A percentile compares a stretch with the other conserved stretches of the same genome.
Evolutionary conservation across 1,139 yeast species (phyloP).

Genomic region (Chernovozyma aurita): DNA sequence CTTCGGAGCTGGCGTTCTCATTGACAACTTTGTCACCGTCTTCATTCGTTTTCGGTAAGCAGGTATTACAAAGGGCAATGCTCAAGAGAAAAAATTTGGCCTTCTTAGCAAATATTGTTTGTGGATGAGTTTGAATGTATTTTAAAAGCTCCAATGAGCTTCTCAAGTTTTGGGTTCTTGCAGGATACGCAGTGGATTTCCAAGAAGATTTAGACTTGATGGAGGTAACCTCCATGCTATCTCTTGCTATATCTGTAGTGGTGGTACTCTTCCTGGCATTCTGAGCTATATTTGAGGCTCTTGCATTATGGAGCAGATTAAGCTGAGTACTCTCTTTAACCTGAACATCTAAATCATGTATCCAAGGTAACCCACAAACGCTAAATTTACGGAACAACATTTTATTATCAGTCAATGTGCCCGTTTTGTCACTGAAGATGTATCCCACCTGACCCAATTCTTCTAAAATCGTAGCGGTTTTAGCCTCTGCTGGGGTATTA

Average conservation of each 20-base stretch:
- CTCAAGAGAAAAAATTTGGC: slow-evolving; percentile 77
- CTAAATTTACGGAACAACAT: slow-evolving; percentile 85
- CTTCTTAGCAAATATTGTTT: slow-evolving; percentile 62
- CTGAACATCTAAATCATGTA: slow-evolving; percentile 65
- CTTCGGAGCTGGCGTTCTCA: slow-evolving; percentile 8
- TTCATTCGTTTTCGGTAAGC: slow-evolving; percentile 59
- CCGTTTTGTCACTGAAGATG: slow-evolving; percentile 94
- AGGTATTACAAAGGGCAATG: slow-evolving; percentile 84
- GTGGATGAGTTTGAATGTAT: slow-evolving; percentile 69
- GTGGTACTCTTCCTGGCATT: not conserved
- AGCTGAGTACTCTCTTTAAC: slow-evolving; percentile 16
- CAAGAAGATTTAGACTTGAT: slow-evolving; percentile 23
- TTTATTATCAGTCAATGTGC: slow-evolving; percentile 87
- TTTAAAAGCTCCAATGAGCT: slow-evolving; percentile 53
- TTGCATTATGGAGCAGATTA: not conserved
- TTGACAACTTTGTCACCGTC: slow-evolving; percentile 13
- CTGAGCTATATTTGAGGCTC: not conserved
- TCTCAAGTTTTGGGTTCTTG: slow-evolving; percentile 21
- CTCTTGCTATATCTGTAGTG: slow-evolving; percentile 30
- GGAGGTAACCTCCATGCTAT: slow-evolving; percentile 24
- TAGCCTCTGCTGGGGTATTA: slow-evolving; percentile 90
- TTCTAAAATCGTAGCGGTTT: slow-evolving; percentile 92
- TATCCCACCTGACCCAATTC: slow-evolving; percentile 96
- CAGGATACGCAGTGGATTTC: slow-evolving; percentile 38
- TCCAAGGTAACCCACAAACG: slow-evolving; percentile 85